A percentile compares a stretch with the other conserved stretches of the same genome.
Evolutionary conservation across 805 yeast genomes (phyloP).

Genomic region (Kodamaea kakaduensis): DNA sequence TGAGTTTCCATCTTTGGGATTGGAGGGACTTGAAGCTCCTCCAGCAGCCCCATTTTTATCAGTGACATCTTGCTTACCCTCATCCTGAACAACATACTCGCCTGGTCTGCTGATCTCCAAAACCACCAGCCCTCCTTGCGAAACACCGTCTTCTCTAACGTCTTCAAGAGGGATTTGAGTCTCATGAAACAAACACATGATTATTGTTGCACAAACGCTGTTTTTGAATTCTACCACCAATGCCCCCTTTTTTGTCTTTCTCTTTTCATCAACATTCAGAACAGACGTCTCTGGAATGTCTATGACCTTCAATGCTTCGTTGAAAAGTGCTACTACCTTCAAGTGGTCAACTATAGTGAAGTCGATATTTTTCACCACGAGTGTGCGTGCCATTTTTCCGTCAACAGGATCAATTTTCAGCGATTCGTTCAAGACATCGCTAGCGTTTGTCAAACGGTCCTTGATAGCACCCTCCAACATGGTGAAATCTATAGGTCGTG

Average conservation of each 20-base stretch:
- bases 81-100: slow-evolving; percentile 32
- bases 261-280: slow-evolving; percentile 30
- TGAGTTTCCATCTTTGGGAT: no score
- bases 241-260: slow-evolving; percentile 34
- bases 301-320: slow-evolving; percentile 41
- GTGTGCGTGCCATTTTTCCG: slow-evolving; percentile 29
- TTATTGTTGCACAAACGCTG: slow-evolving; percentile 51
- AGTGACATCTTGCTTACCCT: no score
- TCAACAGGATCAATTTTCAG: slow-evolving; percentile 39
- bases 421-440: slow-evolving; percentile 29
- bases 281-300: slow-evolving; percentile 37
- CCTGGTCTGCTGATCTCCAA: slow-evolving; percentile 28
- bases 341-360: slow-evolving; percentile 30
- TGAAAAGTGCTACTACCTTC: slow-evolving; percentile 42
- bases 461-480: slow-evolving; percentile 37
- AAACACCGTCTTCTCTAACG: slow-evolving; percentile 22
- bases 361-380: slow-evolving; percentile 31
- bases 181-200: slow-evolving; percentile 43
- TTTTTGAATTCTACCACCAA: slow-evolving; percentile 51
- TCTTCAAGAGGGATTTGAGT: slow-evolving; percentile 24
- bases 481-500: slow-evolving; percentile 41
- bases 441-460: slow-evolving; percentile 28
- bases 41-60: no score
- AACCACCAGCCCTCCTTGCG: slow-evolving; percentile 11
- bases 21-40: neutral